phyloP scores from a whole-genome alignment of 1,284 basidiomycete species.

The Apiotrichum sp. region DNA sequence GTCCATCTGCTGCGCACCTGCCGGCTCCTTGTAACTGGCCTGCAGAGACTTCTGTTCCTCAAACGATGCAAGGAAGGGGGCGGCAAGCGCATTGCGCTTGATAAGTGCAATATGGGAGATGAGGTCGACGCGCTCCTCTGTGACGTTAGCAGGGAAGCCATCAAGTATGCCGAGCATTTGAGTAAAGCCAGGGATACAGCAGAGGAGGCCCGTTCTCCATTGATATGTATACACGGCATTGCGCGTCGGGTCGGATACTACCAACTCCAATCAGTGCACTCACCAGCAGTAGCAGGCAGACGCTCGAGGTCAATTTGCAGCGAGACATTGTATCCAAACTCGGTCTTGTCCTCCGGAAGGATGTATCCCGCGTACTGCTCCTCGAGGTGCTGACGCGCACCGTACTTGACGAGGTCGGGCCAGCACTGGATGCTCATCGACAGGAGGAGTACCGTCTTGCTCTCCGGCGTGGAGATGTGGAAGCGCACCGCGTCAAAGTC shows the following conservation, averaged over 20 bases:
- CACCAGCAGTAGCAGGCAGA: conserved; percentile 71
- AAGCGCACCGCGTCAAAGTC: conserved; percentile 98
- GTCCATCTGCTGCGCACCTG: conserved; percentile 48
- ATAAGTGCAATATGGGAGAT: conserved; percentile 77
- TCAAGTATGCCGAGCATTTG: too few species aligned
- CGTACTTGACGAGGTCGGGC: conserved; percentile 83
- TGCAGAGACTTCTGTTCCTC: conserved; percentile 80
- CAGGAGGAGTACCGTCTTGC: conserved; percentile 69
- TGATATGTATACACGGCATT: background rate
- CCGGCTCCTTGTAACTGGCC: conserved; percentile 45
- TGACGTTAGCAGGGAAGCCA: background rate
- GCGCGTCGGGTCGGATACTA: too few species aligned
- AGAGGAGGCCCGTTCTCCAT: too few species aligned
- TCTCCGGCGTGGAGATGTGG: conserved; percentile 78
- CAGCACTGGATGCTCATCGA: conserved; percentile 98
- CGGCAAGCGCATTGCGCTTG: conserved; percentile 90
- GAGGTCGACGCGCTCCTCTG: conserved; percentile 72
- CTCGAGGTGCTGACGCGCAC: conserved; percentile 71
- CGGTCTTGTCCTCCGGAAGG: conserved; percentile 49
- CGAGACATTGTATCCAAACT: conserved; percentile 84
- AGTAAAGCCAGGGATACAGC: too few species aligned
- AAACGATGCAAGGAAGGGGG: conserved; percentile 90
- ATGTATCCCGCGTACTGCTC: conserved; percentile 74
- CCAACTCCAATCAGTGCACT: conserved; percentile 38
- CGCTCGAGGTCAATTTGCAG: conserved; percentile 81